phyloP scores from a whole-genome alignment of 768 basidiomycete species.

The Symmetrospora coprosmae region DNA sequence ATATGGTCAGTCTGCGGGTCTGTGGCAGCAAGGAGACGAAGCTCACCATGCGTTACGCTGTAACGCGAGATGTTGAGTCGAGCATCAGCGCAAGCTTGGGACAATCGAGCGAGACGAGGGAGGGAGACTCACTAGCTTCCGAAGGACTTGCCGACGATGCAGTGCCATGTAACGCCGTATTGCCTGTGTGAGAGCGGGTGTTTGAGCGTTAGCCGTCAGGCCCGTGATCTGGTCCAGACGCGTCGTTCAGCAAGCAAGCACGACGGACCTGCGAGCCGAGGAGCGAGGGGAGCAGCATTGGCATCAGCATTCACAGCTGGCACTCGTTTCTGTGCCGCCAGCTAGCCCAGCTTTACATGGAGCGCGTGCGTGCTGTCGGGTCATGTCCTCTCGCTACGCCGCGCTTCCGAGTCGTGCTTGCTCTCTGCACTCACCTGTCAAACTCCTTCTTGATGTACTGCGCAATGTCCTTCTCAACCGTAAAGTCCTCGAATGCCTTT shows the following conservation, averaged over 20 bases:
- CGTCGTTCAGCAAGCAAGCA: not conserved
- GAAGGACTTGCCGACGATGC: slow-evolving; percentile 97
- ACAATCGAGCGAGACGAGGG: not conserved
- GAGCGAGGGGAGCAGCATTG: not conserved
- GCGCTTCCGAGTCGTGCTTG: too few relatives aligned
- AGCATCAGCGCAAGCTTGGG: not conserved
- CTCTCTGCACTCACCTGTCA: slow-evolving; percentile 51
- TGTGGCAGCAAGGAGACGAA: not conserved
- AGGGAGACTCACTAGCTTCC: slow-evolving; percentile 52
- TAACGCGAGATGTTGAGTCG: too few relatives aligned
- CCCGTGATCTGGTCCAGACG: not conserved
- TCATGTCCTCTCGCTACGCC: too few relatives aligned
- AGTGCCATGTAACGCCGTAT: slow-evolving; percentile 91
- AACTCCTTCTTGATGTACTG: slow-evolving; percentile 46
- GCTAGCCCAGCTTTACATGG: too few relatives aligned
- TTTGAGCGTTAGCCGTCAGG: too few relatives aligned
- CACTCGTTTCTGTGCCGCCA: too few relatives aligned
- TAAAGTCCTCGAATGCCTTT: not conserved
- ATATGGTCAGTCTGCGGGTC: slow-evolving; percentile 2
- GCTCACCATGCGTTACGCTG: slow-evolving; percentile 21
- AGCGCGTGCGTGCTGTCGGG: too few relatives aligned
- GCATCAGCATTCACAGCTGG: too few relatives aligned
- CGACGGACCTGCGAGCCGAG: not conserved
- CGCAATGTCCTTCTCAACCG: slow-evolving; percentile 20
- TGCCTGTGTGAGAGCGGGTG: slow-evolving; percentile 36